Conservation (phyloP, 257 asterid species). For the Forsythia suspensa region DNA sequence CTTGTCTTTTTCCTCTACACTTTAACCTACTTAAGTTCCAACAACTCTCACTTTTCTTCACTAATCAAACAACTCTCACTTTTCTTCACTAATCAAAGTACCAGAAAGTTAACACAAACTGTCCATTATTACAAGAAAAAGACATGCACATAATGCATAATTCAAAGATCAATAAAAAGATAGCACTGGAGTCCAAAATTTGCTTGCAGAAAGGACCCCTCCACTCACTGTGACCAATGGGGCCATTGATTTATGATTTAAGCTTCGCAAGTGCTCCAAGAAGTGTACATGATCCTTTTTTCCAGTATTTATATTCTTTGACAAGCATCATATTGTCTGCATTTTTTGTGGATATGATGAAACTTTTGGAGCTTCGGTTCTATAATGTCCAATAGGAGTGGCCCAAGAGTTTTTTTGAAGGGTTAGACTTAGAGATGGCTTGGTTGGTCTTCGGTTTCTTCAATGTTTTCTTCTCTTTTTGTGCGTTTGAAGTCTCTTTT, state of each 20-base stretch:
- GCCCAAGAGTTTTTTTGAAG: not conserved
- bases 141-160: not conserved
- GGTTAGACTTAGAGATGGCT: not conserved
- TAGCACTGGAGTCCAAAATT: not conserved
- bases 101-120: not conserved
- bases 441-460: not conserved
- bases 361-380: not conserved
- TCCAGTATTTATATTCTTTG: not conserved
- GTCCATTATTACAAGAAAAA: not conserved
- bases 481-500: not conserved
- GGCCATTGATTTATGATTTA: conserved; percentile 3
- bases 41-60: not conserved
- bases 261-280: conserved; percentile 2
- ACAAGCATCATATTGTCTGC: conserved; percentile 6
- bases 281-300: not conserved
- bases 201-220: conserved; percentile 1
- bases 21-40: conserved; percentile 5
- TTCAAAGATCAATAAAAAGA: not conserved
- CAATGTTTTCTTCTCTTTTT: not conserved
- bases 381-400: not conserved
- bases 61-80: conserved; percentile 3
- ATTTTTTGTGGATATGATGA: not conserved
- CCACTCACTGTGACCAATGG: conserved; percentile 2
- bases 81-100: not conserved
- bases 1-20: not conserved